Conservation (phyloP, 768 basidiomycete species). For the Sistotremastrum niveocremeum region DNA sequence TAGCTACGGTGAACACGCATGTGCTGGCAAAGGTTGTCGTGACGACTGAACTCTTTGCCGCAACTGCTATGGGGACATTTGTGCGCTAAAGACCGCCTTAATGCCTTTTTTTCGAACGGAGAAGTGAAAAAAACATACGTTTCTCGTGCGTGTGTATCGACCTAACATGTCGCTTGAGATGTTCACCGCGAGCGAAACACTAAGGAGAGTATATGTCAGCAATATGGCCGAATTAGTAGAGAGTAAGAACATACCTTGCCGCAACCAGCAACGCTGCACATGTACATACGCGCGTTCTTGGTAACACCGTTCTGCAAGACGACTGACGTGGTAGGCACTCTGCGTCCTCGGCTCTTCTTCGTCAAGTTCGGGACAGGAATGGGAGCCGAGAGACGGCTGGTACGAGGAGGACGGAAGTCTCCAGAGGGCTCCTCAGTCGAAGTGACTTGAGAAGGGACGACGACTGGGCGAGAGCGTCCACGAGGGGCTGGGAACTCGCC, state of each 20-base stretch:
- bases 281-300: conserved; percentile 33
- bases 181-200: conserved; percentile 79
- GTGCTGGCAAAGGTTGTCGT: conserved; percentile 83
- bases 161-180: conserved; percentile 78
- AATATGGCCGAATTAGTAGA: no score
- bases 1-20: conserved; percentile 60
- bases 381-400: conserved; percentile 19
- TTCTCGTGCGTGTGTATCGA: conserved; percentile 89
- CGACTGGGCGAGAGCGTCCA: no score
- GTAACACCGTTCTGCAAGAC: not conserved
- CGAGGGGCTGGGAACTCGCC: no score
- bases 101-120: not conserved
- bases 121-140: conserved; percentile 39
- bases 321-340: conserved; percentile 33
- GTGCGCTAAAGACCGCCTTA: conserved; percentile 39
- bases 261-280: conserved; percentile 71
- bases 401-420: no score
- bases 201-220: no score
- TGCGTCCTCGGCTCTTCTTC: conserved; percentile 67
- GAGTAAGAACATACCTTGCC: conserved; percentile 30
- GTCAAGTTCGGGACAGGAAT: conserved; percentile 65
- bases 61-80: conserved; percentile 70
- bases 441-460: no score
- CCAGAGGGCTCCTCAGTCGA: no score
- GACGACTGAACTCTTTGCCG: conserved; percentile 72